Base-by-base conservation (phyloP, 495 filamentous ascomycete genomes). In the Aspergillus funiculosus region DNA sequence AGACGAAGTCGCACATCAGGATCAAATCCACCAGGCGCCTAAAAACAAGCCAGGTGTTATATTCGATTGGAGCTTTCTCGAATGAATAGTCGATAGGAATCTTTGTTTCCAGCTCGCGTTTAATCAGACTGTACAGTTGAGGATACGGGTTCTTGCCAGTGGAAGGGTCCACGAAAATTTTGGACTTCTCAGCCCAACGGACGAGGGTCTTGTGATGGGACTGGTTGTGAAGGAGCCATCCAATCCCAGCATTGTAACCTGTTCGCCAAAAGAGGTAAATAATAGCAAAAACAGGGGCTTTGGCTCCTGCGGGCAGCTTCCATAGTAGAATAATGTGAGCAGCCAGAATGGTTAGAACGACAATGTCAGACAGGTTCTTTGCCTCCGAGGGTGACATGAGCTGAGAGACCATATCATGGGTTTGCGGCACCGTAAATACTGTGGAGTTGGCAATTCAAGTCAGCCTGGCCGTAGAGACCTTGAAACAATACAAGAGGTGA, bases 371-470 rank as follows among this genome's bases (percentile, higher is more conserved):
- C 29, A 94, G 52, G 57, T 97, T 97, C 71, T 98, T 98, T 4
- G 92, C 89, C 63, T 95, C 81, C 37, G 81, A 85, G n/a, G 92
- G 92, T 43, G 91, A 94, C 49, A 98, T 77, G 14, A 98, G 77
- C 63, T 95, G 92, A 40, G 92, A 94, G 56, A 98, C 92, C 91
- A 97, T 97, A 66, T 98, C 92, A 74, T 95, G 88, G 31, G 92
- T 98, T 51, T 88, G 84, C 34, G 92, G 94, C 15, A 98, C 92
- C 25, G 87, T 86, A 66, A 98, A 98, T 41, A 92, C 92, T 98
- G 53, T 35, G n/a, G n/a, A 18, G 14, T 47, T 31, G 36, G 35
- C 21, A 39, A 31, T 13, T 9, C 22, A 17, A 43, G 15, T 32
- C 36, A 47, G 34, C 44, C 18, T 15, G 17, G 13, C n/a, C 15